Evolutionary conservation across 2,329 filamentous ascomycete species (phyloP), one percentile per base, ranked within the genome.

Genomic region (Fusarium oxysporum): DNA sequence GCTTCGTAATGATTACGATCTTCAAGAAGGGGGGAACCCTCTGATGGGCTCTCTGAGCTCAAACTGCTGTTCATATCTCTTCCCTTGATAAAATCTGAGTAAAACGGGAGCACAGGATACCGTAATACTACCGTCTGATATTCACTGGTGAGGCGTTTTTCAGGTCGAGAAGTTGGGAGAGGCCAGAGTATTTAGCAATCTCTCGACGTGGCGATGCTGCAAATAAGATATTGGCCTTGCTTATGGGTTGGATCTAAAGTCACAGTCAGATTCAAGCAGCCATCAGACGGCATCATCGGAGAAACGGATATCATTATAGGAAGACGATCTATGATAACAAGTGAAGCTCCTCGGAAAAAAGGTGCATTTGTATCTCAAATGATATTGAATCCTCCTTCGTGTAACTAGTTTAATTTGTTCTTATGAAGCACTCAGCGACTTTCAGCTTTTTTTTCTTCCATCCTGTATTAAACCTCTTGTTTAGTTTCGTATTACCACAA

Each of bases 21-120:
- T 33, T 62, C 69, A 17, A 81, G 70, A 32, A 81, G 75, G 12
- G 80, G 78, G 8, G 78, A 80, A 16, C 62, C 72, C 60, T 80
- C 79, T 12, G 75, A 69, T 14, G 66, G 68, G 38, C 19, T 35
- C 7, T 32, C 45, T 11, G 65, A 64, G 14, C 55, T 32, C 17
- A 32, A 41, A 30, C 43, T 37, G 43, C 33, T 65, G n/a, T 71
- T 50, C 75, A 77, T 77, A 12, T 35, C 56, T 47, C 13, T 32
- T 21, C 30, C 54, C 37, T 14, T n/a, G 14, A 17, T 14, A 8
- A 47, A 33, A 59, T 25, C 51, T 35, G 30, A 59, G 23, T 25
- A 21, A 21, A 47, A 12, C 32, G 9, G 23, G 28, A 37, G 21
- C 30, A 41, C 14, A 12, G 37, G 44, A 43, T 17, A 50, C 8